Base-by-base conservation (phyloP, 1,139 yeast genomes). In the Protomyces arabidopsidicola region DNA sequence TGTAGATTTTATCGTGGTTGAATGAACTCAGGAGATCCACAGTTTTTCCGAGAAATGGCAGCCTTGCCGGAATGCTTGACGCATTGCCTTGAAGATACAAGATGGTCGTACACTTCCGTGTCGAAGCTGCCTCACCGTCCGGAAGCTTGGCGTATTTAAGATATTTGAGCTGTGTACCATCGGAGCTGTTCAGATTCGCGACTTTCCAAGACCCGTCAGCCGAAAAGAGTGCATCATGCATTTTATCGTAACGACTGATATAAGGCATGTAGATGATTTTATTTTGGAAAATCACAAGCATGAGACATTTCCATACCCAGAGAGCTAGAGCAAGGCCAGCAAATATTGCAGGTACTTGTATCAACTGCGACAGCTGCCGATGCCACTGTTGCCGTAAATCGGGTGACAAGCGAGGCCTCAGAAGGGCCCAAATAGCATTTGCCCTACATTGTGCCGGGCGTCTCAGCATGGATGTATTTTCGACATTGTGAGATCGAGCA, bases 81-180 rank as follows among this genome's bases (percentile, higher is more conserved):
- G 63, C 63, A 24, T 60, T 60, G 50, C 63, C 63, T 20, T 60
- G 63, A 8, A 60, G 50, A 53, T 60, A 53, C 6, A 60, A 27
- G 9, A 60, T 24, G 27, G 36, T 31, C 24, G 45, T 31, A 6
- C 50, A 42, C 27, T 31, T 31, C 34, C 39, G 14, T n/a, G 38
- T 35, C 14, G 9, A n/a, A 14, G 16, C 16, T 36, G 4, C 42
- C 16, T 12, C 4, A 9, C 14, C 4, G 16, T 9, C 14, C 42
- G 18, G 4, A 12, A 3, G 14, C 42, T 36, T 36, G 9, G 16
- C 4, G 6, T 2, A 36, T 34, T n/a, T 14, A 22, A 10, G 48
- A 12, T 18, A 60, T 10, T 14, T 34, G 8, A 16, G 56, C 22
- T 8, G 20, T 42, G 35, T 35, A 4, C 54, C 35, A 45, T 60